Base-by-base conservation (phyloP, 2,329 filamentous ascomycete species). In the Phaeosphaeria sp. region DNA sequence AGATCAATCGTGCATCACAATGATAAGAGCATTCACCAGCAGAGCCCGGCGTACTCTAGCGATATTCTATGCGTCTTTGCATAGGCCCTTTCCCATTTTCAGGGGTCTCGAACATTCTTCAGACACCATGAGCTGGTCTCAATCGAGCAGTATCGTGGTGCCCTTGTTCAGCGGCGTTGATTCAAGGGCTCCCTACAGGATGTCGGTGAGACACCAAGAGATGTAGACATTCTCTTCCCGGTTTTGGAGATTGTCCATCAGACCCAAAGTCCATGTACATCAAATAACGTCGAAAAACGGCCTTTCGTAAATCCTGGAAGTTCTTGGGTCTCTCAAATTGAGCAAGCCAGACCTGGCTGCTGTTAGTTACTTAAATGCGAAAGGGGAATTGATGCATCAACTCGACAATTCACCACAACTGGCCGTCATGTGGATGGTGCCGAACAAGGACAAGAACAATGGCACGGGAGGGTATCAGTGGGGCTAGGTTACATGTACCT, bases 401-500 rank as follows among this genome's bases (percentile, higher is more conserved):
- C 9, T 44, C 1, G 18, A 44, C 10, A 13, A 6, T 18, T 18
- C 42, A 21, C 42, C 42, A 1, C 10, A 4, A 11, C 3, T 46
- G 6, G 15, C 6, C 4, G 44, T 46, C 10, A 46, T 46, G 44
- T 4, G 21, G 5, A 46, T 46, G 6, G 22, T 18, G 5, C 44
- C 22, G 22, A 25, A 22, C 44, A 25, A 46, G 7, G 44, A 10
- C 3, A 17, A 15, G 17, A 22, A 22, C 9, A 46, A 46, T 27
- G 15, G 21, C 1, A 22, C 3, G 11, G 41, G 41, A 9, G 22
- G 10, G 4, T 50, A 23, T 23, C 43, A 49, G 23, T 56, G 5
- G 55, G 52, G 17, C 21, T 62, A 13, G 55, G 52, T 17, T 18
- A 6, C 4, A 43, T 59, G 23, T 54, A 59, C 39, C 50, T 59